Evolutionary conservation across 257 asterid species (phyloP).

Genomic region (Leonotis leonurus): DNA sequence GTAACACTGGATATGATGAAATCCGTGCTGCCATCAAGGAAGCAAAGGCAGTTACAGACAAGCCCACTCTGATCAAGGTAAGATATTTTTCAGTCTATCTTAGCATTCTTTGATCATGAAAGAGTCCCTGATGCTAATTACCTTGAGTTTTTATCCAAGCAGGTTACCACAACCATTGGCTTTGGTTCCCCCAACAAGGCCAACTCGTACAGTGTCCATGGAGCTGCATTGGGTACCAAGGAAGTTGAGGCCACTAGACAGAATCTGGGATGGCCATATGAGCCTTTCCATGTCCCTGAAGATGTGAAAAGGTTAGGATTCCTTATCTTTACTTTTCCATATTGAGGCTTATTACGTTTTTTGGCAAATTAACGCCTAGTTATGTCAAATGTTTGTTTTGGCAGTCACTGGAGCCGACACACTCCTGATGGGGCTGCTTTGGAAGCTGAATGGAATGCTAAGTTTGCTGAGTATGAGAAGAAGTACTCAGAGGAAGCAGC

Average conservation of each 20-base stretch:
- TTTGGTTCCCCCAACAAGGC: constrained; percentile 18
- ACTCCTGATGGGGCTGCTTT: constrained; percentile 65
- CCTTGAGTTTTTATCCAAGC: too few relatives aligned
- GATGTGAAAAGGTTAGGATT: too few relatives aligned
- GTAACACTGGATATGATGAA: constrained; percentile 86
- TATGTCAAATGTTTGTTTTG: constrained; percentile 9
- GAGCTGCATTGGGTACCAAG: constrained; percentile 77
- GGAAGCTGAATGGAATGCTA: constrained; percentile 93
- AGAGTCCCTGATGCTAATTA: background rate
- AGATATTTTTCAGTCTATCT: background rate
- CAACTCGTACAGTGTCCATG: constrained; percentile 37
- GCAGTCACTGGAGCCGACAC: constrained; percentile 92
- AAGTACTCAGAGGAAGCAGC: constrained; percentile 76
- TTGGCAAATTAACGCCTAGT: constrained; percentile 10
- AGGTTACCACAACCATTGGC: constrained; percentile 83
- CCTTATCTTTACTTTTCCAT: background rate
- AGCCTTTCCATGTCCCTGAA: too few relatives aligned
- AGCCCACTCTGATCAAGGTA: constrained; percentile 87
- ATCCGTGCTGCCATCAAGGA: constrained; percentile 91
- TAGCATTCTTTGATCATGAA: too few relatives aligned
- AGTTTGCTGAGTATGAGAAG: constrained; percentile 78
- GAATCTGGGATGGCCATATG: constrained; percentile 87
- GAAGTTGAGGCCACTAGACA: constrained; percentile 97
- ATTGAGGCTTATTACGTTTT: background rate
- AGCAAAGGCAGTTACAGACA: constrained; percentile 90